Evolutionary conservation across 768 basidiomycete species (phyloP).

Genomic region (Suillus fuscotomentosus): DNA sequence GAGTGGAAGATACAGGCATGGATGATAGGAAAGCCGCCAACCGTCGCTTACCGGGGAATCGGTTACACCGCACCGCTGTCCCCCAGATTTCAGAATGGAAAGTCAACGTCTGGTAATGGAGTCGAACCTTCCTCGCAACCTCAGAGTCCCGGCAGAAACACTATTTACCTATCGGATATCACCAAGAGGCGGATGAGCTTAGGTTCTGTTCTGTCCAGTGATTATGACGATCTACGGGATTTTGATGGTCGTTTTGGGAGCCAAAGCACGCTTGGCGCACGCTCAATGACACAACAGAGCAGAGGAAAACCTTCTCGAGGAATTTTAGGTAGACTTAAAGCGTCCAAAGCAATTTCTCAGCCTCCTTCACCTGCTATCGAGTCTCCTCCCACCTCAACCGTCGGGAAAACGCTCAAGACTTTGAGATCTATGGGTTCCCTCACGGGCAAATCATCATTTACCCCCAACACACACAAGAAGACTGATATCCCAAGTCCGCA

Average conservation of each 20-base stretch:
- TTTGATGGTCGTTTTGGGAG: conserved; percentile 88
- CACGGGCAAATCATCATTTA: conserved; percentile 48
- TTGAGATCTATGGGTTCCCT: conserved; percentile 82
- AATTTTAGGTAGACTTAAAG: conserved; percentile 61
- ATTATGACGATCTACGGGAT: conserved; percentile 85
- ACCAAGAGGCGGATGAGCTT: conserved; percentile 61
- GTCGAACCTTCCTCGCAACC: conserved; percentile 17
- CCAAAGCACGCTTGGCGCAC: conserved; percentile 65
- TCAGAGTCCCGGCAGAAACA: conserved; percentile 17
- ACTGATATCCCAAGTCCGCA: conserved; percentile 47
- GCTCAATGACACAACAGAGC: conserved; percentile 36
- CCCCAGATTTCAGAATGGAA: conserved; percentile 27
- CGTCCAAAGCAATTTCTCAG: conserved; percentile 41
- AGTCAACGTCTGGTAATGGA: conserved; percentile 18
- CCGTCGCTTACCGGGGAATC: conserved; percentile 81
- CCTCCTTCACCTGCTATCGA: conserved; percentile 46
- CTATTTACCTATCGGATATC: conserved; percentile 35
- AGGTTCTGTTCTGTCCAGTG: conserved; percentile 74
- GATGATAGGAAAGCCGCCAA: conserved; percentile 96
- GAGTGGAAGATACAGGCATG: conserved; percentile 97
- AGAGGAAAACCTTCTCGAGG: conserved; percentile 63
- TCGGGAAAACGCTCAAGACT: conserved; percentile 62
- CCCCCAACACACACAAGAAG: conserved; percentile 25
- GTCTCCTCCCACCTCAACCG: conserved; percentile 26
- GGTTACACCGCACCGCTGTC: conserved; percentile 61